Conservation (phyloP, 2,329 filamentous ascomycete genomes). For the Cucurbitaria berberidis region DNA sequence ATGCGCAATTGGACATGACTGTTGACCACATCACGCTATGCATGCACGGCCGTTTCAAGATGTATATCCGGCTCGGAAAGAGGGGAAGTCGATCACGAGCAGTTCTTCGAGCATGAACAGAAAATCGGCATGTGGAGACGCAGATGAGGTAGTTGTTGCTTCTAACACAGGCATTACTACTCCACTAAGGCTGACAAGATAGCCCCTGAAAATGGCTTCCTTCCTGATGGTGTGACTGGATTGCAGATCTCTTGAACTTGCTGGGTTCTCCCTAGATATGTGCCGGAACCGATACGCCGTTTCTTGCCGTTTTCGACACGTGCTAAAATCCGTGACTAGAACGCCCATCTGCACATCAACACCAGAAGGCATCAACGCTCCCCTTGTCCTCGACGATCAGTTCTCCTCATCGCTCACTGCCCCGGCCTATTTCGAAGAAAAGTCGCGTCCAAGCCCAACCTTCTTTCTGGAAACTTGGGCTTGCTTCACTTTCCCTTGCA, state of each 20-base stretch:
- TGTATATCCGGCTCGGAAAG: constrained; percentile 6
- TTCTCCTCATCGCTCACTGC: neutral
- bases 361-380: neutral
- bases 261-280: neutral
- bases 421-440: neutral
- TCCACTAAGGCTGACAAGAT: too few relatives aligned
- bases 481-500: neutral
- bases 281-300: constrained; percentile 9
- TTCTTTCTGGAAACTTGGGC: neutral
- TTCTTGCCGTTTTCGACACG: constrained; percentile 9
- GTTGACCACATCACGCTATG: constrained; percentile 5
- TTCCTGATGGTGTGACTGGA: neutral
- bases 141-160: too few relatives aligned
- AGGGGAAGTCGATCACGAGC: constrained; percentile 12
- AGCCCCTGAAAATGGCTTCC: neutral
- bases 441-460: too few relatives aligned
- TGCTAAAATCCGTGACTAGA: neutral
- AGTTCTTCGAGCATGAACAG: too few relatives aligned
- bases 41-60: constrained; percentile 13
- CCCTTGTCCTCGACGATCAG: neutral
- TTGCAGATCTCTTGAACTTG: constrained; percentile 6
- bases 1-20: constrained; percentile 3
- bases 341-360: constrained; percentile 3
- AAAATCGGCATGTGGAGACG: neutral
- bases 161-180: too few relatives aligned